A percentile compares a stretch with the other conserved stretches of the same genome.
Conservation (phyloP, 345 rosid species). For the Linum lewisii region DNA sequence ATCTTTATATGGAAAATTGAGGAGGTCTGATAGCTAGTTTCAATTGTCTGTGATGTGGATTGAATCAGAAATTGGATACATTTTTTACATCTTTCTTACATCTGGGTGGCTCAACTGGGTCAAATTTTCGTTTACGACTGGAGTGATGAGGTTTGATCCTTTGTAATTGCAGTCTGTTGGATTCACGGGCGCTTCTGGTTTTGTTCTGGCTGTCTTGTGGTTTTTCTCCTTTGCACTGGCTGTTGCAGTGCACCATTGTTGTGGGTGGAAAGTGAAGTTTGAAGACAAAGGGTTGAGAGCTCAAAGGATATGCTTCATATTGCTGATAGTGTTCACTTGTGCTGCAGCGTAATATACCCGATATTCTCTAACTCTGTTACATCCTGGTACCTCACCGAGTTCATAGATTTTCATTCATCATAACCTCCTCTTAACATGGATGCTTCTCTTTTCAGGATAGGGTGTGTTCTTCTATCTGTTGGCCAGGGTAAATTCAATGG, state of each 20-base stretch:
- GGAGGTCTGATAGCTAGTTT: too few relatives aligned
- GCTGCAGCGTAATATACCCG: constrained; percentile 84
- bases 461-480: constrained; percentile 83
- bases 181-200: constrained; percentile 80
- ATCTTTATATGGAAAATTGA: not conserved
- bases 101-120: not conserved
- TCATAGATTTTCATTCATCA: too few relatives aligned
- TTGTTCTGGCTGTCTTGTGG: constrained; percentile 70
- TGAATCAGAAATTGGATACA: too few relatives aligned
- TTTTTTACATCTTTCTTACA: not conserved
- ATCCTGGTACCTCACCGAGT: too few relatives aligned
- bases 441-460: constrained; percentile 40
- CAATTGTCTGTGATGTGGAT: too few relatives aligned
- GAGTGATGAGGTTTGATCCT: too few relatives aligned
- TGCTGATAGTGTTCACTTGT: constrained; percentile 74
- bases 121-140: not conserved
- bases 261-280: constrained; percentile 52
- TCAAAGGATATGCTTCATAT: constrained; percentile 49
- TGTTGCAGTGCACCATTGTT: constrained; percentile 52
- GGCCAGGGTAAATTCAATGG: constrained; percentile 79
- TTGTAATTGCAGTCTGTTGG: constrained; percentile 79
- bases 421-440: not conserved
- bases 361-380: too few relatives aligned
- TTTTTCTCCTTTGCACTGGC: constrained; percentile 70
- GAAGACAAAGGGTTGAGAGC: constrained; percentile 41